A percentile compares a stretch with the other conserved stretches of the same genome.
Conservation (phyloP, 495 filamentous ascomycete species). For the Penicillium macrosclerotiorum region DNA sequence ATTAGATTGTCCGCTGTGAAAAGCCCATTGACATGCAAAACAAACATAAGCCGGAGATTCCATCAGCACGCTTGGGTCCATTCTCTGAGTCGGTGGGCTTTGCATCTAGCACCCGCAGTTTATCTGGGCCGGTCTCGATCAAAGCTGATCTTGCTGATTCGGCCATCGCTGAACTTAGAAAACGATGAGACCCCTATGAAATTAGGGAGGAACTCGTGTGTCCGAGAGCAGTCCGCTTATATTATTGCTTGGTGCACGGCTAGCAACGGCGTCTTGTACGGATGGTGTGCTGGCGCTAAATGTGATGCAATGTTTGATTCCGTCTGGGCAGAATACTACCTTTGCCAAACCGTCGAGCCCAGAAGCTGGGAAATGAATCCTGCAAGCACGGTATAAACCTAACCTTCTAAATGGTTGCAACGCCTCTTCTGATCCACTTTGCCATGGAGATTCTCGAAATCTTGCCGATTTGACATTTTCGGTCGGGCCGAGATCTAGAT, state of each 20-base stretch:
- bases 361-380: neutral
- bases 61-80: conserved; percentile 29
- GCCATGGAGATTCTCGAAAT: too few species aligned
- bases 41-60: conserved; percentile 39
- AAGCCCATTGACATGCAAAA: neutral
- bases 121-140: conserved; percentile 10
- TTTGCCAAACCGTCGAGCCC: neutral
- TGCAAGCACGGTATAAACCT: neutral
- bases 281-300: conserved; percentile 40
- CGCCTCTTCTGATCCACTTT: too few species aligned
- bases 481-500: too few species aligned
- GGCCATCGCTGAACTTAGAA: conserved; percentile 1
- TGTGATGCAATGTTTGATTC: conserved; percentile 33
- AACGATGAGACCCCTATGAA: too few species aligned
- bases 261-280: conserved; percentile 16
- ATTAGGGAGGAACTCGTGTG: neutral
- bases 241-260: neutral
- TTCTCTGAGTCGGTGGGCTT: conserved; percentile 24
- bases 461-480: too few species aligned
- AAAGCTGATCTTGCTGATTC: conserved; percentile 5
- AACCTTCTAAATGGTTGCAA: neutral
- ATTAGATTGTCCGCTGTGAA: neutral
- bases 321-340: conserved; percentile 18
- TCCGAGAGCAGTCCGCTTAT: neutral
- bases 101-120: conserved; percentile 17